Conservation (phyloP, 768 basidiomycete genomes). For the Boletus speciosus region DNA sequence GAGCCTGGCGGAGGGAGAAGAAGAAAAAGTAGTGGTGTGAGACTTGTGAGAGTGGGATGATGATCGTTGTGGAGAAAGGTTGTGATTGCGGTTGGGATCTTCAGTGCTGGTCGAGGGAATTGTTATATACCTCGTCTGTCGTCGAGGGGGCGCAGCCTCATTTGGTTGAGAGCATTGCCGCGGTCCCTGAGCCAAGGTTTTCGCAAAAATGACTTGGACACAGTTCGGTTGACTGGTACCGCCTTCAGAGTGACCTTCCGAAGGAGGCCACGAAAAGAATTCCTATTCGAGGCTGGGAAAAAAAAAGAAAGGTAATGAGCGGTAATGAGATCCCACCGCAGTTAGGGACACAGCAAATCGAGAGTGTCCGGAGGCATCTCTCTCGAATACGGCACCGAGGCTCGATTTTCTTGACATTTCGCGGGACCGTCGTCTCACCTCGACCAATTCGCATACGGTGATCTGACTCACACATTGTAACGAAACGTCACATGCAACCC, state of each 20-base stretch:
- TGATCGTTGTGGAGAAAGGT: constrained; percentile 8
- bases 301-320: neutral
- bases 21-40: constrained; percentile 11
- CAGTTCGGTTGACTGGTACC: constrained; percentile 15
- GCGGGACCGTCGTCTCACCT: constrained; percentile 2
- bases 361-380: constrained; percentile 17
- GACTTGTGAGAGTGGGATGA: constrained; percentile 17
- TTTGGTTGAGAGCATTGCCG: constrained; percentile 26
- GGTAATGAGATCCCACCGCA: neutral
- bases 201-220: constrained; percentile 11
- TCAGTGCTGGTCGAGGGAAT: neutral
- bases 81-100: constrained; percentile 1
- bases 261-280: constrained; percentile 12
- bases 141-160: constrained; percentile 28
- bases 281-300: constrained; percentile 13
- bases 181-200: constrained; percentile 8
- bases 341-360: neutral
- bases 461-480: neutral
- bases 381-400: constrained; percentile 6
- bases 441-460: neutral
- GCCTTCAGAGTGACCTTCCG: constrained; percentile 4
- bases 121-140: constrained; percentile 17
- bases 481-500: neutral
- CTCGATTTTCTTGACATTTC: neutral
- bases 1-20: constrained; percentile 5